Evolutionary conservation across 306 rosid genomes (phyloP).

Genomic region (Prosopis cineraria): DNA sequence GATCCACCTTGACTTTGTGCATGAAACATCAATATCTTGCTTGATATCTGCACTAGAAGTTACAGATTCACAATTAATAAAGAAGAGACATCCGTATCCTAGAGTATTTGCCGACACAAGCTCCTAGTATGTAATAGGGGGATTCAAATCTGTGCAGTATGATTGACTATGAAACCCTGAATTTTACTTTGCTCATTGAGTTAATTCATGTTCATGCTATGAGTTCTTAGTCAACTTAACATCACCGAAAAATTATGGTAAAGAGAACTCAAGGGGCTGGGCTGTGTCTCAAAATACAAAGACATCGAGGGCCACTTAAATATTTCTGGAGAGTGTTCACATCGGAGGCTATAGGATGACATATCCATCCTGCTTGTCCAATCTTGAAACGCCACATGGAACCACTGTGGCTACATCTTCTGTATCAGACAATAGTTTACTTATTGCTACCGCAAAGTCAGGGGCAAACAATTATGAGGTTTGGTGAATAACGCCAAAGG

Average conservation of each 20-base stretch:
- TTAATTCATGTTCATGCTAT: not conserved
- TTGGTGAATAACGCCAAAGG: constrained; percentile 55
- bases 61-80: not conserved
- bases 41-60: not conserved
- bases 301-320: not conserved
- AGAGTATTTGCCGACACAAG: not conserved
- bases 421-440: not conserved
- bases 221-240: constrained; percentile 16
- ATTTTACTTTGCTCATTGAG: not conserved
- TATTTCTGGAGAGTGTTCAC: not conserved
- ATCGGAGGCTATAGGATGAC: constrained; percentile 1
- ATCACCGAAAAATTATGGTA: constrained; percentile 16
- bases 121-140: not conserved
- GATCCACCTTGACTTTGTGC: constrained; percentile 1
- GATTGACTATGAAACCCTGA: not conserved
- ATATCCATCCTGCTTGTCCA: constrained; percentile 2
- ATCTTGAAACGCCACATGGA: constrained; percentile 8
- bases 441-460: constrained; percentile 39
- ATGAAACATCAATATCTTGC: constrained; percentile 18
- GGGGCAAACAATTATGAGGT: constrained; percentile 41
- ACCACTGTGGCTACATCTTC: not conserved
- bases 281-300: constrained; percentile 1
- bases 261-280: not conserved
- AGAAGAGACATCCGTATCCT: not conserved
- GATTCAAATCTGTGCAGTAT: not conserved